Conservation (phyloP, 768 basidiomycete species). For the Lactarius psammicola region DNA sequence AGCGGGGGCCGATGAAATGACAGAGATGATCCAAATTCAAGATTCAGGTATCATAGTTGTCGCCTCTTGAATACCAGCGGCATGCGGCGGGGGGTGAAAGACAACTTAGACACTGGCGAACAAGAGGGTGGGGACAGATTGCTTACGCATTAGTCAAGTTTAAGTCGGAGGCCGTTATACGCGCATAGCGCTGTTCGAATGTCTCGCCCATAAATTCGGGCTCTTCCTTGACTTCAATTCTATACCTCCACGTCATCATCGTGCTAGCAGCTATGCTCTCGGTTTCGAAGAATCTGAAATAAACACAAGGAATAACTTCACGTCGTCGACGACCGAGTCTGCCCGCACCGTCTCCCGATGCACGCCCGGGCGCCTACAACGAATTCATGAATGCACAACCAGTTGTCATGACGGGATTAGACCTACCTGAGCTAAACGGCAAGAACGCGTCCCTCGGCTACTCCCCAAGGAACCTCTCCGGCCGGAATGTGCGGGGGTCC, state of each 20-base stretch:
- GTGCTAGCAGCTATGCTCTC: conserved; percentile 48
- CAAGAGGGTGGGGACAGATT: background rate
- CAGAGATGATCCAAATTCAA: background rate
- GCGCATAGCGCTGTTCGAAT: conserved; percentile 43
- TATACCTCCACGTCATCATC: conserved; percentile 46
- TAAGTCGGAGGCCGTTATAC: conserved; percentile 4
- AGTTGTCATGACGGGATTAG: background rate
- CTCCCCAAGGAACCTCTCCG: conserved; percentile 37
- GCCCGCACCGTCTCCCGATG: conserved; percentile 27
- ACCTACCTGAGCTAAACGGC: conserved; percentile 34
- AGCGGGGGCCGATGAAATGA: background rate
- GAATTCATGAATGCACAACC: background rate
- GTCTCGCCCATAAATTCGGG: conserved; percentile 45
- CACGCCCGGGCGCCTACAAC: conserved; percentile 28
- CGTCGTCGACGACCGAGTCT: background rate
- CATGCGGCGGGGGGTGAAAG: conserved; percentile 24
- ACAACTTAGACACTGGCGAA: background rate
- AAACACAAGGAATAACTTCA: background rate
- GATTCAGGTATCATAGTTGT: background rate
- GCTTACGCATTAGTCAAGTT: background rate
- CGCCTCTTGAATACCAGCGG: conserved; percentile 29
- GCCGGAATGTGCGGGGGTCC: conserved; percentile 48
- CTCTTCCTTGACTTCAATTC: conserved; percentile 50
- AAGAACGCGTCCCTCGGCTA: conserved; percentile 38
- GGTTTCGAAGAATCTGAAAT: conserved; percentile 47